Base-by-base conservation (phyloP, 768 basidiomycete species). In the Suillus clintonianus region DNA sequence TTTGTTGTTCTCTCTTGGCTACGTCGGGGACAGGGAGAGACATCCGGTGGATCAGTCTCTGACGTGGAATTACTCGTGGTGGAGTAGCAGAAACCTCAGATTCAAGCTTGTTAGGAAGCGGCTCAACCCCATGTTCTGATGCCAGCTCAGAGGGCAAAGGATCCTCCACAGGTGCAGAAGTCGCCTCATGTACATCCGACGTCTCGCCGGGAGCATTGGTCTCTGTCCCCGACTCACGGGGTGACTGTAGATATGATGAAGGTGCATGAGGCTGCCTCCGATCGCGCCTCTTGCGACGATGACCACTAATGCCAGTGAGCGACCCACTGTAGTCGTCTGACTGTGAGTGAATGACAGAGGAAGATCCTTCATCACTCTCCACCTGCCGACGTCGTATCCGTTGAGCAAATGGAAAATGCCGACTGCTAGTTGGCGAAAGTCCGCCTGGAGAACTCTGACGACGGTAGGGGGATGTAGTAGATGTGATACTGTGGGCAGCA, bases 281-380 rank as follows among this genome's bases (percentile, higher is more conserved):
- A 57, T 50, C 64, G 34, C 13, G 55, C 27, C 62, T 62, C 55
- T 59, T 55, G 19, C 48, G 68, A 55, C 47, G 57, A 36, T 43
- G 36, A 10, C 39, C 15, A 4, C 24, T 4, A 24, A 51, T 57
- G 61, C 66, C 71, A 41, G 70, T 66, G 9, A 69, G 69, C 2
- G 72, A 76, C 42, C 71, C 71, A 10, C 68, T 71, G 60, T 73
- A 73, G 32, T 78, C 75, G 55, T 84, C 85, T 5, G 82, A 84
- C 13, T 81, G 70, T 0, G 85, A 85, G 62, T 80, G 78, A 22
- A 77, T 71, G 0, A 77, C 75, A 0, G 85, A 85, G 7, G 81
- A 81, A 7, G 80, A 78, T 2, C 76, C 81, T 14, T 82, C 85
- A 59, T 84, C 85, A 51, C 84, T 85, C 50, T 78, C 79, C 11